Evolutionary conservation across 306 rosid genomes (phyloP).

Genomic region (Mucuna pruriens): DNA sequence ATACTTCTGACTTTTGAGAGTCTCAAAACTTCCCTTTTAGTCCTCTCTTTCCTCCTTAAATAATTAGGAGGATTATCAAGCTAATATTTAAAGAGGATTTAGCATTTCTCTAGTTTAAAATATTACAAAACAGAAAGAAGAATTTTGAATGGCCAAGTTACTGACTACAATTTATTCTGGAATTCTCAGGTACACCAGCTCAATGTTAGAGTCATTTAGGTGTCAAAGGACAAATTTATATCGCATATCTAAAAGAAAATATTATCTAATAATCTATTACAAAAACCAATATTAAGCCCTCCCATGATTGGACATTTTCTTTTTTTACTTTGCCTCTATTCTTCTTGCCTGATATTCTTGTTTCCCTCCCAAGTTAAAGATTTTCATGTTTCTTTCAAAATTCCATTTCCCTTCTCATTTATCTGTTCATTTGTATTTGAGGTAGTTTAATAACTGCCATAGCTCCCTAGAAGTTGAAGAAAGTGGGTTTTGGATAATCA

Average conservation of each 20-base stretch:
- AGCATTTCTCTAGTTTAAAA: constrained; percentile 16
- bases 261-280: constrained; percentile 7
- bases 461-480: neutral
- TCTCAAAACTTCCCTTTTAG: constrained; percentile 30
- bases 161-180: constrained; percentile 4
- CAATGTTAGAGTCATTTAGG: neutral
- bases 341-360: neutral
- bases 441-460: constrained; percentile 19
- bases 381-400: neutral
- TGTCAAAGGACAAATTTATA: constrained; percentile 7
- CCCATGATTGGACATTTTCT: constrained; percentile 22
- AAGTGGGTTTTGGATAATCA: neutral
- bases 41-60: neutral
- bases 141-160: constrained; percentile 12
- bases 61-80: neutral
- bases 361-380: neutral
- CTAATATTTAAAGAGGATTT: constrained; percentile 21
- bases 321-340: neutral
- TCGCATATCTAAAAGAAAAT: neutral
- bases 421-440: constrained; percentile 9
- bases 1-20: constrained; percentile 27
- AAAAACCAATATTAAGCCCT: constrained; percentile 24
- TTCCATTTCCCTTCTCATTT: neutral
- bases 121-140: constrained; percentile 23
- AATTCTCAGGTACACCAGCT: constrained; percentile 25